Percentiles rank a stretch among this genome's conserved stretches.
Conservation (phyloP, 208 protist species). For the Crithidia mellificae region DNA sequence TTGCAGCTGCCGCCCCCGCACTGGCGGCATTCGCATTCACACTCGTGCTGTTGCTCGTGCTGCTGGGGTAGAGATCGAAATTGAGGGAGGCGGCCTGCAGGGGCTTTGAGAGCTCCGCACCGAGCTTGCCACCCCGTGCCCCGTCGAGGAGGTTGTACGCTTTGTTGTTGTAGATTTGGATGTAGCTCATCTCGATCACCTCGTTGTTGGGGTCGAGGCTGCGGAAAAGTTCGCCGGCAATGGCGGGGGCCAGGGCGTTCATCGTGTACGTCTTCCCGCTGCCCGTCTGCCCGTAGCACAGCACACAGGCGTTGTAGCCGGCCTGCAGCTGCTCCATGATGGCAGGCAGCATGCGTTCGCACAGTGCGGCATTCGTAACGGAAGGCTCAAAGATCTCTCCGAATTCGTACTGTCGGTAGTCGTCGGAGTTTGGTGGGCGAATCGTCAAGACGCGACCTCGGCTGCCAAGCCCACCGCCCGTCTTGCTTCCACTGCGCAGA, state of each 20-base stretch:
- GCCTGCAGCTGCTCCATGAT: constrained; percentile 59
- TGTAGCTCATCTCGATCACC: constrained; percentile 76
- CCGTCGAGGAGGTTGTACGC: constrained; percentile 67
- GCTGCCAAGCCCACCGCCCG: constrained; percentile 1
- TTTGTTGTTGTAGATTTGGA: constrained; percentile 77
- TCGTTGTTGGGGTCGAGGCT: constrained; percentile 44
- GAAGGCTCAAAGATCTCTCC: constrained; percentile 53
- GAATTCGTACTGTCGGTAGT: constrained; percentile 57
- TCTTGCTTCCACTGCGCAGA: neutral
- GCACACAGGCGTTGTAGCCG: constrained; percentile 62
- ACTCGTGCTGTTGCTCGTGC: neutral
- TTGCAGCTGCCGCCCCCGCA: neutral
- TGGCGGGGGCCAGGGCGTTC: constrained; percentile 57
- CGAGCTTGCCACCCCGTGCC: constrained; percentile 14
- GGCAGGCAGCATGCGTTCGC: constrained; percentile 49
- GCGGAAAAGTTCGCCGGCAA: constrained; percentile 53
- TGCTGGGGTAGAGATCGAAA: neutral
- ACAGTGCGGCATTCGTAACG: constrained; percentile 54
- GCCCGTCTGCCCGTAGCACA: constrained; percentile 91
- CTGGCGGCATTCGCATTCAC: neutral
- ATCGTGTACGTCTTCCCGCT: constrained; percentile 92
- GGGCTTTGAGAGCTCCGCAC: constrained; percentile 28
- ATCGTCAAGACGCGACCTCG: constrained; percentile 23
- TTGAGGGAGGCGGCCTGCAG: constrained; percentile 17
- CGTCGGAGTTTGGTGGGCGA: constrained; percentile 12